Evolutionary conservation across 2,329 filamentous ascomycete genomes (phyloP).

Genomic region (Venturia oleaginea): DNA sequence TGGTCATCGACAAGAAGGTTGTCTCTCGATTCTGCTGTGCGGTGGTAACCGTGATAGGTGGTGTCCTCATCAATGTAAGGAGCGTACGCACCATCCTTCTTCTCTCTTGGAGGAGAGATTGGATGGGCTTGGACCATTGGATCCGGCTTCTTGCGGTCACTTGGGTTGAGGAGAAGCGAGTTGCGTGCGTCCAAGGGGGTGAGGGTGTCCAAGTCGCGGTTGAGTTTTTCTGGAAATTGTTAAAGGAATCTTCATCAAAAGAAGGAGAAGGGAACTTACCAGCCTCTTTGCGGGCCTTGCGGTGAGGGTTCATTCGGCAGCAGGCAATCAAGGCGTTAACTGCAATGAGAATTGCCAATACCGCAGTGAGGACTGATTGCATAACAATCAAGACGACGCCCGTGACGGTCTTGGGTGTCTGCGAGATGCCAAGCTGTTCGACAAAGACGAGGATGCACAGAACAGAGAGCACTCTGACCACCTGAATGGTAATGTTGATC

Average conservation of each 20-base stretch:
- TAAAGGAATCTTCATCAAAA: constrained; percentile 20
- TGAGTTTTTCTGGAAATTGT: constrained; percentile 56
- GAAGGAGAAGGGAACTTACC: constrained; percentile 48
- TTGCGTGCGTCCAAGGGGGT: constrained; percentile 82
- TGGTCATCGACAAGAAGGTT: not conserved
- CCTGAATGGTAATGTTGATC: constrained; percentile 87
- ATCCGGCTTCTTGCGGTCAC: not conserved
- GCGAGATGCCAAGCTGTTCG: constrained; percentile 77
- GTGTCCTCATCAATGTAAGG: constrained; percentile 12
- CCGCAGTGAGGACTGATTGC: constrained; percentile 72
- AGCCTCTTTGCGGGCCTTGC: constrained; percentile 77
- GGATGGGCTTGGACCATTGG: constrained; percentile 7
- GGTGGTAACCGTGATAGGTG: constrained; percentile 12
- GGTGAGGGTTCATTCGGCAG: constrained; percentile 82
- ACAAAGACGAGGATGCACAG: constrained; percentile 88
- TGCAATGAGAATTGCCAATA: constrained; percentile 76
- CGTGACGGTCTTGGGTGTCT: constrained; percentile 89
- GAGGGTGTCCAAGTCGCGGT: constrained; percentile 69
- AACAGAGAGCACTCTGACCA: constrained; percentile 81
- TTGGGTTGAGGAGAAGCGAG: constrained; percentile 51
- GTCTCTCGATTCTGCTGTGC: constrained; percentile 2
- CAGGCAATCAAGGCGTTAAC: constrained; percentile 81
- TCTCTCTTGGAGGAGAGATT: not conserved
- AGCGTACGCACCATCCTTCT: not conserved
- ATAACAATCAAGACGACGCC: constrained; percentile 91